Conservation (phyloP, 495 filamentous ascomycete species). For the Oleoguttula mirabilis region DNA sequence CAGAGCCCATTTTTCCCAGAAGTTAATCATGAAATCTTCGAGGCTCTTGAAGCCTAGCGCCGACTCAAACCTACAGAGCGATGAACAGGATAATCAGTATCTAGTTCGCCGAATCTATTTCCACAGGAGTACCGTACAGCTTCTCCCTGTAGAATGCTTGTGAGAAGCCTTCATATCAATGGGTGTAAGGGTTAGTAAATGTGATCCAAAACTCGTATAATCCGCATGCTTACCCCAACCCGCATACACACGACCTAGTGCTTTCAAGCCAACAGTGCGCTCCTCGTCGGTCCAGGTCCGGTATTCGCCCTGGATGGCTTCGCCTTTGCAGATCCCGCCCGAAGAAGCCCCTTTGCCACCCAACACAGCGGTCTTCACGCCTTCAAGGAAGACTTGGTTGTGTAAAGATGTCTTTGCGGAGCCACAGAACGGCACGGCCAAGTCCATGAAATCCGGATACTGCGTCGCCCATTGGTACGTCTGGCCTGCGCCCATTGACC, state of each 20-base stretch:
- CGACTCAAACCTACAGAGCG: too few species aligned
- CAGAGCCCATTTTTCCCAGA: slow-evolving; percentile 62
- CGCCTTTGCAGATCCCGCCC: slow-evolving; percentile 35
- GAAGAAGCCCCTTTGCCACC: slow-evolving; percentile 46
- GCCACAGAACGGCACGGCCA: slow-evolving; percentile 56
- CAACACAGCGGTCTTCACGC: slow-evolving; percentile 54
- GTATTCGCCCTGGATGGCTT: slow-evolving; percentile 29
- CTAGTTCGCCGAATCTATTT: too few species aligned
- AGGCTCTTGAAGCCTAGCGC: slow-evolving; percentile 47
- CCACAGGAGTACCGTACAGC: too few species aligned
- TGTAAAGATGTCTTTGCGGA: slow-evolving; percentile 55
- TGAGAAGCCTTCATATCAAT: too few species aligned
- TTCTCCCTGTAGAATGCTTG: slow-evolving; percentile 60
- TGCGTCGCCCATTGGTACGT: slow-evolving; percentile 60
- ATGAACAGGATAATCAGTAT: too few species aligned
- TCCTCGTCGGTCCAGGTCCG: slow-evolving; percentile 45
- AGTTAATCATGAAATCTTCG: slow-evolving; percentile 57
- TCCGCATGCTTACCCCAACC: too few species aligned
- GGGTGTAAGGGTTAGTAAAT: too few species aligned
- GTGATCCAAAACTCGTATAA: too few species aligned
- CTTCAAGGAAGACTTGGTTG: slow-evolving; percentile 59
- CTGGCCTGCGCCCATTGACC: slow-evolving; percentile 61
- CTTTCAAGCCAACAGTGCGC: slow-evolving; percentile 50
- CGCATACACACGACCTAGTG: slow-evolving; percentile 59
- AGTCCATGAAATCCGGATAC: slow-evolving; percentile 58